A percentile compares a stretch with the other conserved stretches of the same genome.
Conservation (phyloP, 2,329 filamentous ascomycete species). For the Pleochaeta shiraiana region DNA sequence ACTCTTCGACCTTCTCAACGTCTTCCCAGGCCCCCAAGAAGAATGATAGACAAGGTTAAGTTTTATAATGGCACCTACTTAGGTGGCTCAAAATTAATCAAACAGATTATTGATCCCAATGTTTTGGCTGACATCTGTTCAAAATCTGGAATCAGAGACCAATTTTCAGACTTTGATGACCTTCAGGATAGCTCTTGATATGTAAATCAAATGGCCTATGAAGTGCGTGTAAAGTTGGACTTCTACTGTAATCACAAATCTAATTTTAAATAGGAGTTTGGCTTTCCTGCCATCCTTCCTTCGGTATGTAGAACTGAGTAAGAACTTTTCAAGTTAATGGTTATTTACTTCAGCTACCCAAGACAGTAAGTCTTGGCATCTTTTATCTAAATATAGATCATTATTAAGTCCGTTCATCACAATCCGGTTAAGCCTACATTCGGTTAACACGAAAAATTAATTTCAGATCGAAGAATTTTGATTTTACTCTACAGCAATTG, state of each 20-base stretch:
- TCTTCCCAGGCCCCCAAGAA: neutral
- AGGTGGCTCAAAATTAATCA: neutral
- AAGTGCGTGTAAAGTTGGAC: neutral
- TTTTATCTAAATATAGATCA: neutral
- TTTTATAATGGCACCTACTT: neutral
- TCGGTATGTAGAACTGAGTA: neutral
- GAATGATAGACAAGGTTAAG: neutral
- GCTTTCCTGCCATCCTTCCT: neutral
- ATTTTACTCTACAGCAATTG: no score
- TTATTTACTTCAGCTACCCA: neutral
- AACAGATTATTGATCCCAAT: neutral
- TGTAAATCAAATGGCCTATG: neutral
- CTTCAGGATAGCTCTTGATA: neutral
- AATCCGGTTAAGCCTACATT: no score
- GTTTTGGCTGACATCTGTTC: neutral
- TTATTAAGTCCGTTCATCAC: no score
- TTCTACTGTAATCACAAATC: neutral
- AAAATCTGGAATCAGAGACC: neutral
- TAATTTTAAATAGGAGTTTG: neutral
- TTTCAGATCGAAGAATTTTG: no score
- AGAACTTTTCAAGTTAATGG: neutral
- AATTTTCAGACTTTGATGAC: neutral
- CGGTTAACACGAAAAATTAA: no score
- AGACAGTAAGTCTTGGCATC: neutral
- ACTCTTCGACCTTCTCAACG: no score